Conservation (phyloP, 2,329 filamentous ascomycete species). For the Fusarium coicis region DNA sequence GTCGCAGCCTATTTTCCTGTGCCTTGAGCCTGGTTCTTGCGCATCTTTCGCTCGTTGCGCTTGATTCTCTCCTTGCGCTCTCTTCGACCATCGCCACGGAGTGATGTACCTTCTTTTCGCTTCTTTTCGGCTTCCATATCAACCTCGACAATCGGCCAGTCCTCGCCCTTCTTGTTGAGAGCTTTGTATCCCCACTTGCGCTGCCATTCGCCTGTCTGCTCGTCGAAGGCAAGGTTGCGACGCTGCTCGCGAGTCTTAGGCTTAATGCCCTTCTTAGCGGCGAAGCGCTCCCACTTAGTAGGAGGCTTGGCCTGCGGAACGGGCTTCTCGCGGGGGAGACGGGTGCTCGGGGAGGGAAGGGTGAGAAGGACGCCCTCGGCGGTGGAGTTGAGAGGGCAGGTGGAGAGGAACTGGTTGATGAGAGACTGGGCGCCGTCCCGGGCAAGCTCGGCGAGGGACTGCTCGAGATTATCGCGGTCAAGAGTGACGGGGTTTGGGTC, state of each 20-base stretch:
- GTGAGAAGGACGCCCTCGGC: slow-evolving; percentile 78
- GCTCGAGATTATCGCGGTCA: slow-evolving; percentile 67
- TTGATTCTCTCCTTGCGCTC: slow-evolving; percentile 76
- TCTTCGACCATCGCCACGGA: slow-evolving; percentile 70
- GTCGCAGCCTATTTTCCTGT: slow-evolving; percentile 34
- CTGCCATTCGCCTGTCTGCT: slow-evolving; percentile 86
- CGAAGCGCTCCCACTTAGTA: slow-evolving; percentile 97
- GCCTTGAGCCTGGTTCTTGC: slow-evolving; percentile 68
- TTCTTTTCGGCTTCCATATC: slow-evolving; percentile 77
- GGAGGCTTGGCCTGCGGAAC: slow-evolving; percentile 82
- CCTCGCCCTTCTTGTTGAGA: slow-evolving; percentile 84
- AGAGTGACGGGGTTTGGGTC: slow-evolving; percentile 85
- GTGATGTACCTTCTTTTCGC: slow-evolving; percentile 69
- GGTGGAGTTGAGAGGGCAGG: slow-evolving; percentile 80
- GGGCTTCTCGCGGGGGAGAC: slow-evolving; percentile 90
- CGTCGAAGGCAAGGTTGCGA: slow-evolving; percentile 82
- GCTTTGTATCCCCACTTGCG: slow-evolving; percentile 96
- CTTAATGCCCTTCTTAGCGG: slow-evolving; percentile 96
- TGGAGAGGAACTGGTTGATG: slow-evolving; percentile 93
- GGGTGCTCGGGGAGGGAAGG: slow-evolving; percentile 76
- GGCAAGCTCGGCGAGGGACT: slow-evolving; percentile 76
- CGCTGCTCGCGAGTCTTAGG: slow-evolving; percentile 83
- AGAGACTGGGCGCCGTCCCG: slow-evolving; percentile 92
- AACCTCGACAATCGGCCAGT: slow-evolving; percentile 89
- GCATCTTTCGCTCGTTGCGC: slow-evolving; percentile 76